phyloP scores from a whole-genome alignment of 352 stramenopile species.

The Phytophthora megakarya region DNA sequence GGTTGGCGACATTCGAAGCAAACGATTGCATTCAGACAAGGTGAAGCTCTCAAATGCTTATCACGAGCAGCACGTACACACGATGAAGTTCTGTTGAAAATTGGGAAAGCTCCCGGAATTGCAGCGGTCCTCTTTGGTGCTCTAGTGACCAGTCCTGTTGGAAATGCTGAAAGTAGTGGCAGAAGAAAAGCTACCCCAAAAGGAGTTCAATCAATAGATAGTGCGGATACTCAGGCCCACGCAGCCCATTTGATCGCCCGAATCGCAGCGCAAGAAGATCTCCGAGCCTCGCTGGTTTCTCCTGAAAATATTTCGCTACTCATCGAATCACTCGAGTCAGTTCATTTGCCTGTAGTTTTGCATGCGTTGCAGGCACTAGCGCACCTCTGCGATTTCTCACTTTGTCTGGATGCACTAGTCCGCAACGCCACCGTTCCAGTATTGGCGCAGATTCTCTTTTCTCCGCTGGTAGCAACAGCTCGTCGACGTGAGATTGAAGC shows the following conservation, averaged over 20 bases:
- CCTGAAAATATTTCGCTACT: conserved; percentile 61
- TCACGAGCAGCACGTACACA: conserved; percentile 55
- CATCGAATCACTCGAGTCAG: conserved; percentile 77
- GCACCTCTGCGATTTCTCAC: conserved; percentile 60
- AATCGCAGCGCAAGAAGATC: conserved; percentile 54
- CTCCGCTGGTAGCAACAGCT: conserved; percentile 43
- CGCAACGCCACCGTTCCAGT: conserved; percentile 78
- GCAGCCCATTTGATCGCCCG: conserved; percentile 65
- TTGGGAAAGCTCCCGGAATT: conserved; percentile 52
- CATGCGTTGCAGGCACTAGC: conserved; percentile 61
- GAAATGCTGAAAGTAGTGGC: not conserved
- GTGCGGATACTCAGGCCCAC: conserved; percentile 50
- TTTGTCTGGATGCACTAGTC: conserved; percentile 71
- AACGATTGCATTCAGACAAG: conserved; percentile 32
- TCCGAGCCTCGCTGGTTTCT: conserved; percentile 55
- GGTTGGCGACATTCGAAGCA: conserved; percentile 23
- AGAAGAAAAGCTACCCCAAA: conserved; percentile 12
- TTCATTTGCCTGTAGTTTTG: conserved; percentile 68
- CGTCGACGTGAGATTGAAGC: conserved; percentile 35
- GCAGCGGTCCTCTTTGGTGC: conserved; percentile 50
- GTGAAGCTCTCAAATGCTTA: conserved; percentile 73
- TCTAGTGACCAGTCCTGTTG: conserved; percentile 23
- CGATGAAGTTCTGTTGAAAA: conserved; percentile 74
- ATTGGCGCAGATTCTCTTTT: conserved; percentile 72
- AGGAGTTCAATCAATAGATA: conserved; percentile 8